Percentiles rank a stretch among this genome's conserved stretches.
Evolutionary conservation across 139 green algal genomes (phyloP).

Genomic region (Chlamydomonas eustigma): DNA sequence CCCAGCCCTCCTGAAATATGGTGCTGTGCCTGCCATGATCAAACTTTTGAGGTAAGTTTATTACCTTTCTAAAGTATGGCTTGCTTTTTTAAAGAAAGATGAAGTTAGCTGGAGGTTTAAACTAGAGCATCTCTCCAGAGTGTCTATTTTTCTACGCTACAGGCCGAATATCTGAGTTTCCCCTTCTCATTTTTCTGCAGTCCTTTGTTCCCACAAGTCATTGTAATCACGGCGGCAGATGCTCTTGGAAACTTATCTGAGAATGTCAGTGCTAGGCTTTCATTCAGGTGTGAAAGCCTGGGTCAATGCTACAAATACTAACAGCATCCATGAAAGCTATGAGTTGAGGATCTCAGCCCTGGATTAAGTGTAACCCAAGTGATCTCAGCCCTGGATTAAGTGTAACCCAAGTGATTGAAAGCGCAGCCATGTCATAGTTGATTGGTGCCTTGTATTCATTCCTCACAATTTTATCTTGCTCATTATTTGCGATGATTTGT

Average conservation of each 20-base stretch:
- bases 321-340: too few relatives aligned
- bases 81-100: neutral
- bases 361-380: too few relatives aligned
- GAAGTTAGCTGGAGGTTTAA: neutral
- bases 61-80: neutral
- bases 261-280: neutral
- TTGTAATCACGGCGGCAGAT: constrained; percentile 25
- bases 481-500: too few relatives aligned
- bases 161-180: constrained; percentile 23
- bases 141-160: neutral
- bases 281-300: neutral
- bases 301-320: too few relatives aligned
- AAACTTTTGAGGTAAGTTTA: neutral
- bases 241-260: constrained; percentile 25
- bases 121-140: neutral
- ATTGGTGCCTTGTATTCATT: too few relatives aligned
- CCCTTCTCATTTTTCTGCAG: constrained; percentile 21
- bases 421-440: too few relatives aligned
- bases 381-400: too few relatives aligned
- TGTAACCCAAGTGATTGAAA: too few relatives aligned
- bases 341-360: too few relatives aligned
- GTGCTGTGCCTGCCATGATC: neutral
- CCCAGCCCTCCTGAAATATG: neutral
- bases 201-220: constrained; percentile 22
- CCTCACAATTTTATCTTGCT: too few relatives aligned